Evolutionary conservation across 148 eudicot genomes (phyloP).

Genomic region (Vaccinium macrocarpon): DNA sequence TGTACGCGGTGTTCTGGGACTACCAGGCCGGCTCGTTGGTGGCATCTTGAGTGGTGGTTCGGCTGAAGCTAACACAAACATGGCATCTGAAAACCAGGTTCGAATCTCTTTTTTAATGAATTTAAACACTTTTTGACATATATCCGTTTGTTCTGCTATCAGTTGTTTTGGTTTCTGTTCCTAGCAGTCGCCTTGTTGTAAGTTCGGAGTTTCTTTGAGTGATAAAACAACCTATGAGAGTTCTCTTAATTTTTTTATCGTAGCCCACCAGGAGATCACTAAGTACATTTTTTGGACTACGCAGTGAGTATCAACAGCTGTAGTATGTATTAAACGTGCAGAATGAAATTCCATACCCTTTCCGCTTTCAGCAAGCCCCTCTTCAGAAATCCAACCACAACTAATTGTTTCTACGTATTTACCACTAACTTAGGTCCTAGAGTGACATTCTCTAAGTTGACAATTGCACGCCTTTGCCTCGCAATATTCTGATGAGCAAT

Average conservation of each 20-base stretch:
- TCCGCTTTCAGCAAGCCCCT: not conserved
- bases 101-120: not conserved
- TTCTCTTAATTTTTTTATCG: not conserved
- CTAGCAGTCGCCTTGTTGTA: not conserved
- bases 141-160: not conserved
- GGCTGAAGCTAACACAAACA: constrained; percentile 41
- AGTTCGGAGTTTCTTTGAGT: not conserved
- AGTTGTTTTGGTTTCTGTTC: not conserved
- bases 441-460: not conserved
- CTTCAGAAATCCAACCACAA: not conserved
- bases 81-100: constrained; percentile 78
- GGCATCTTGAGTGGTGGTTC: constrained; percentile 83
- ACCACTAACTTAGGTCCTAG: not conserved
- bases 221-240: not conserved
- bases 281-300: not conserved
- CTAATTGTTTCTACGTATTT: not conserved
- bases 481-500: not conserved
- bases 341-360: not conserved
- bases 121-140: not conserved
- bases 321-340: not conserved
- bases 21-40: constrained; percentile 97
- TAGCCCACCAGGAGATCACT: not conserved
- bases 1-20: constrained; percentile 90
- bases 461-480: not conserved
- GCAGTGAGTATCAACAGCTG: not conserved